Base-by-base conservation (phyloP, 768 basidiomycete genomes). In the Tulasnella sp. region DNA sequence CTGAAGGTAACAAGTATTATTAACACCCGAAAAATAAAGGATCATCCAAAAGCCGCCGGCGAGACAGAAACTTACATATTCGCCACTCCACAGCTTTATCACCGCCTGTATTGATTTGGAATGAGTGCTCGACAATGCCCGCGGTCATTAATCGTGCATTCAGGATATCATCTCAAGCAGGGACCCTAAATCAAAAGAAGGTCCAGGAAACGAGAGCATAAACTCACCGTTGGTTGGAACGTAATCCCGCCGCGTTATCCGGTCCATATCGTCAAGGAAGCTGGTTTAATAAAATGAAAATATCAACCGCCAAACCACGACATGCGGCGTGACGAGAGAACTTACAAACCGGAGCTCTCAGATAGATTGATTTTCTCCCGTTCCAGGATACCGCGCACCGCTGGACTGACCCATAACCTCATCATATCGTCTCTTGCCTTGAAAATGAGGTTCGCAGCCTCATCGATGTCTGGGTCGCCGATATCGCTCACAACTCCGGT, bases 81-180 rank as follows among this genome's bases (percentile, higher is more conserved):
- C 70, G 68, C 76, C 76, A 76, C 40, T 76, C 76, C 3, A 72
- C 29, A 19, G 40, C 38, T 29, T 72, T 71, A 22, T 72, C 76
- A 25, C 70, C 70, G 2, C 54, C 37, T 1, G 17, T 25, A 9
- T 54, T 22, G 12, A 76, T 25, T 31, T 49, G 68, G 69, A 76
- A 76, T 11, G 19, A 49, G 40, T 76, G 76, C 52, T 78, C 78
- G 15, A 75, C 68, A 2, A 78, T 71, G 12, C 78, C 78, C 25
- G 77, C 71, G 22, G 78, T 78, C 71, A 73, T 77, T 34, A 78
- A 37, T 5, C 78, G 78, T 15, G 78, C 78, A n/a, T 77, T 78
- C 22, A 77, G 74, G 39, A 78, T 71, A 39, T 78, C 78, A n/a
- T 73, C 78, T 78, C 69, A 15, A 25, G 67, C 15, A 74, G 37